These are phyloP conservation scores for Boletus pseudopeckii DNA, from an alignment of 768 basidiomycete genomes.

Conservation along the genomic window DNA sequence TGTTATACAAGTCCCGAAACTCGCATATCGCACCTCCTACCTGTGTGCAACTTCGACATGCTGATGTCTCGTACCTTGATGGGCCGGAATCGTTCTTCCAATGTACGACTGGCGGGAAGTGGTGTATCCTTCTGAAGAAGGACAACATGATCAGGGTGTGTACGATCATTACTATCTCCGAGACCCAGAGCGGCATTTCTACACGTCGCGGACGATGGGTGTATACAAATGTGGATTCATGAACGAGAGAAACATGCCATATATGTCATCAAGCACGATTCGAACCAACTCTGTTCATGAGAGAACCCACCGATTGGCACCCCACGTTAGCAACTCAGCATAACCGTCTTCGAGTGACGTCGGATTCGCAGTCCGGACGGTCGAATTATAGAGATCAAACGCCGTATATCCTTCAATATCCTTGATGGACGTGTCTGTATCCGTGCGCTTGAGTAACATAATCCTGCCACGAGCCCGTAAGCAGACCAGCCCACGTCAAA, in stretches of 20 bases:
- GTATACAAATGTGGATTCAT: background rate
- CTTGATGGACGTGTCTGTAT: slow-evolving; percentile 69
- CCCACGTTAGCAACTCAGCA: slow-evolving; percentile 83
- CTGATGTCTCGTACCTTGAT: slow-evolving; percentile 60
- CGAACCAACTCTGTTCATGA: background rate
- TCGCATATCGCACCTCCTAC: slow-evolving; percentile 30
- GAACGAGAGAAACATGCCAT: background rate
- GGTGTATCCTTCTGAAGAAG: slow-evolving; percentile 32
- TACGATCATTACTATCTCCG: slow-evolving; percentile 74
- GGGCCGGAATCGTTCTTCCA: slow-evolving; percentile 55
- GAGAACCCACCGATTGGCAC: slow-evolving; percentile 62
- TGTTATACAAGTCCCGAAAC: background rate
- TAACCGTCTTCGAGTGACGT: slow-evolving; percentile 30
- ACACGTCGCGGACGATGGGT: background rate
- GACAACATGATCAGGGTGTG: slow-evolving; percentile 71
- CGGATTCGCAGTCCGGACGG: slow-evolving; percentile 71
- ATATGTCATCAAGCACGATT: background rate
- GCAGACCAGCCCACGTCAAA: background rate
- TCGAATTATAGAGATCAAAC: slow-evolving; percentile 91
- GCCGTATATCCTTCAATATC: slow-evolving; percentile 89
- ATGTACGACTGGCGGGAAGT: slow-evolving; percentile 12
- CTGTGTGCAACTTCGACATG: slow-evolving; percentile 92
- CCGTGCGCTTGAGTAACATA: slow-evolving; percentile 68
- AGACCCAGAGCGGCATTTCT: slow-evolving; percentile 90
- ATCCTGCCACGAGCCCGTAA: slow-evolving; percentile 44